Evolutionary conservation across 2,329 filamentous ascomycete species (phyloP).

Genomic region (Fusarium graminum): DNA sequence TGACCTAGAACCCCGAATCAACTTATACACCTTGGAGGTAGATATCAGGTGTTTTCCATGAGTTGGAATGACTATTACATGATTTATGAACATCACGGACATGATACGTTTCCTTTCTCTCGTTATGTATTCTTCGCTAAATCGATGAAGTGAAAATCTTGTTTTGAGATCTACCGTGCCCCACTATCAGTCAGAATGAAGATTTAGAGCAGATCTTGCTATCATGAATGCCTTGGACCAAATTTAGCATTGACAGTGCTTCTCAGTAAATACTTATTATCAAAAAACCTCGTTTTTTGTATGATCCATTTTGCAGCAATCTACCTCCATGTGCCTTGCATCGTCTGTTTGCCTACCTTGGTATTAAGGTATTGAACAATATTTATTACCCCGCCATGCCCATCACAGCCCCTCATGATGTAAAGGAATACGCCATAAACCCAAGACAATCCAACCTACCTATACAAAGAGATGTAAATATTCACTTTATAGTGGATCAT

Average conservation of each 20-base stretch:
- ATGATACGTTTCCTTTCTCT: too few relatives aligned
- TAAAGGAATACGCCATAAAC: neutral
- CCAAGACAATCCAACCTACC: neutral
- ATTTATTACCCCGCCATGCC: conserved; percentile 13
- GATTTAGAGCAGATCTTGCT: neutral
- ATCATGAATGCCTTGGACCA: neutral
- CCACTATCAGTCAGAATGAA: neutral
- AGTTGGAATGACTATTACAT: too few relatives aligned
- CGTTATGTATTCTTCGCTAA: too few relatives aligned
- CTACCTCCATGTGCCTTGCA: too few relatives aligned
- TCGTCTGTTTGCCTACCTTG: too few relatives aligned
- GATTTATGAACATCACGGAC: too few relatives aligned
- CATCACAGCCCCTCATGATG: conserved; percentile 4
- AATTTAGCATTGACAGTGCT: neutral
- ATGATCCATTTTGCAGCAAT: too few relatives aligned
- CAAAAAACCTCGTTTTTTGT: too few relatives aligned
- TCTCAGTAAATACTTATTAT: too few relatives aligned
- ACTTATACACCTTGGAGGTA: too few relatives aligned
- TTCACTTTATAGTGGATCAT: neutral
- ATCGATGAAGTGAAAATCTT: too few relatives aligned
- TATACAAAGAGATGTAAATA: neutral
- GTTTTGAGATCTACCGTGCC: neutral
- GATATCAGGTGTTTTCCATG: neutral
- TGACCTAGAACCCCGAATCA: neutral
- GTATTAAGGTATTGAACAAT: neutral